phyloP scores from a whole-genome alignment of 2,329 filamentous ascomycete genomes.

The Chaetoscypha palmicola region DNA sequence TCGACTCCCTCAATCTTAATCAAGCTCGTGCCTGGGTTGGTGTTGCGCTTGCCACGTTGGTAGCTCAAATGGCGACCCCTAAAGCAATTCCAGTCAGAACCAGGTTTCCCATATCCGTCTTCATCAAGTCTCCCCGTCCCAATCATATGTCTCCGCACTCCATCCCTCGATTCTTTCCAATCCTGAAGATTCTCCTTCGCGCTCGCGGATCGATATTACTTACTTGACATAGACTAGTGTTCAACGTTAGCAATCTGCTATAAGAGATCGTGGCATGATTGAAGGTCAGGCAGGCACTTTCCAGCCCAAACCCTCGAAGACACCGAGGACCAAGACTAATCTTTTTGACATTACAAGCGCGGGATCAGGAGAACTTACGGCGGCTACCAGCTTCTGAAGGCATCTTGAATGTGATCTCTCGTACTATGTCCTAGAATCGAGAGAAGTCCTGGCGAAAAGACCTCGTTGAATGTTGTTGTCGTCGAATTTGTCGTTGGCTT shows the following conservation, averaged over 20 bases:
- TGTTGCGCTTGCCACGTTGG: constrained; percentile 89
- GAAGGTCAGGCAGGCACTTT: background rate
- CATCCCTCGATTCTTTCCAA: constrained; percentile 2
- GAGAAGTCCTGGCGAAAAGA: constrained; percentile 28
- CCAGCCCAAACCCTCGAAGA: background rate
- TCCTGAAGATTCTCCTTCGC: constrained; percentile 7
- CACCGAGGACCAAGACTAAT: background rate
- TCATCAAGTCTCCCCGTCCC: constrained; percentile 7
- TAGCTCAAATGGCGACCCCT: constrained; percentile 98
- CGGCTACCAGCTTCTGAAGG: constrained; percentile 82
- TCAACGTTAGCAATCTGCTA: constrained; percentile 27
- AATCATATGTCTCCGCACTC: background rate
- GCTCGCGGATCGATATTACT: constrained; percentile 40
- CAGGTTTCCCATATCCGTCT: background rate
- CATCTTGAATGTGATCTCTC: constrained; percentile 62
- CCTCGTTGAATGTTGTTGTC: constrained; percentile 26
- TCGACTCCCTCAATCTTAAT: constrained; percentile 99
- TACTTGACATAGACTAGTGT: constrained; percentile 79
- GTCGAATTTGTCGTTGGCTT: constrained; percentile 27
- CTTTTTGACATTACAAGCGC: background rate
- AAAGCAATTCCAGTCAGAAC: constrained; percentile 26
- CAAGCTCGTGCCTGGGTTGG: constrained; percentile 83
- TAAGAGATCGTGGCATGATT: background rate
- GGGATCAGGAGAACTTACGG: constrained; percentile 54
- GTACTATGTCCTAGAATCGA: constrained; percentile 37